phyloP scores from a whole-genome alignment of 768 basidiomycete species.

The Trametes maxima region DNA sequence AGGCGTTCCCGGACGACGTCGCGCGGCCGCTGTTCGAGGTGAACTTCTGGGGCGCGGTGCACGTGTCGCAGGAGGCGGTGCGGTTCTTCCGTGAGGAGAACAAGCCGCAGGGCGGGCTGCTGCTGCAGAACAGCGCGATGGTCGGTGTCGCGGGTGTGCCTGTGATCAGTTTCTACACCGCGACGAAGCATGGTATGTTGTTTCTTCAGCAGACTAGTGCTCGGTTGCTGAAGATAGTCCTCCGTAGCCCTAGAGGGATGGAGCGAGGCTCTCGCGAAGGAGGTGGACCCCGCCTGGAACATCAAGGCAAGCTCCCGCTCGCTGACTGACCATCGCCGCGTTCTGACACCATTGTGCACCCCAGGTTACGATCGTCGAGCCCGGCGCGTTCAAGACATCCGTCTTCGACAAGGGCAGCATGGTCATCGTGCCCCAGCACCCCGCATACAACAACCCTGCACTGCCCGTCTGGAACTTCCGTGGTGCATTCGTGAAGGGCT shows the following conservation, averaged over 20 bases:
- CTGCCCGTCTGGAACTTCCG: too few species aligned
- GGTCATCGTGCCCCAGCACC: too few species aligned
- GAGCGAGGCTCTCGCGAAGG: too few species aligned
- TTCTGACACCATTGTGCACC: not conserved
- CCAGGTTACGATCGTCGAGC: not conserved
- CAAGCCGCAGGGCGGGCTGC: conserved; percentile 31
- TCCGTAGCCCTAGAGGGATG: not conserved
- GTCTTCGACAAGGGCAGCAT: too few species aligned
- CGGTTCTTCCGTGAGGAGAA: too few species aligned
- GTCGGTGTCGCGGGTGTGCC: conserved; percentile 21
- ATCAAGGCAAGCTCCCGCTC: not conserved
- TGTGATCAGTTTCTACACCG: conserved; percentile 19
- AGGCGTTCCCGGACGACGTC: conserved; percentile 24
- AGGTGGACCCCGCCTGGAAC: too few species aligned
- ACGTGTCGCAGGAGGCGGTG: too few species aligned
- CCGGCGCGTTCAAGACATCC: not conserved
- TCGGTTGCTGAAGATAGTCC: not conserved
- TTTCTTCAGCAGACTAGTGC: too few species aligned
- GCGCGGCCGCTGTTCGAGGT: conserved; percentile 29
- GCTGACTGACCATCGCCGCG: not conserved
- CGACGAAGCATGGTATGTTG: conserved; percentile 14
- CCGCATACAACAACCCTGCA: too few species aligned
- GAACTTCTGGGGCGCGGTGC: conserved; percentile 17
- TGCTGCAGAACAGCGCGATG: conserved; percentile 37
- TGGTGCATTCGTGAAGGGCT: too few species aligned